Base-by-base conservation (phyloP, 345 rosid species). In the Sonneratia alba region DNA sequence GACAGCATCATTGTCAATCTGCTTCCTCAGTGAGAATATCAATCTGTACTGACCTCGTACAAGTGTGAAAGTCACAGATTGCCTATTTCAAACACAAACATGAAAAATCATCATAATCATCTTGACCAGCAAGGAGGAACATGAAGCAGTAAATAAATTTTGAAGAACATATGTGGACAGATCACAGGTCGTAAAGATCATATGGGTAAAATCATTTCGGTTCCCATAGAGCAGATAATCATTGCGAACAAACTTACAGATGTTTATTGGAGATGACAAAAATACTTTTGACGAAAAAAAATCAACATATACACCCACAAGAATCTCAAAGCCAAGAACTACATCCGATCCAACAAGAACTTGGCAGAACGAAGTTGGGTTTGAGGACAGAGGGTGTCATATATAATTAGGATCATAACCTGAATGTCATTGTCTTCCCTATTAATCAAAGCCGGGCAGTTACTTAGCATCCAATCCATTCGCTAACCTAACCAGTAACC, bases 1-100 rank as follows among this genome's bases (percentile, higher is more conserved):
- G 93, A 86, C 79, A 88, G 69, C 91, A 88, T 90, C 65, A 36
- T 69, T 74, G 56, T 38, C 42, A 48, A 49, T 51, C 63, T 57
- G 32, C 32, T n/a, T n/a, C 34, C 34, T 3, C 27, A 3, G 34
- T n/a, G 11, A 7, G 32, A 6, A 19, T 57, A n/a, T 57, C 7
- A 24, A 22, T 12, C 49, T 65, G 48, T 19, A 13, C 8, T n/a
- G 37, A 51, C 6, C 27, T 61, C 37, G 9, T 61, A 36, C 4
- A 34, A 12, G 11, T 57, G 16, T 3, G 32, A 37, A 62, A 45
- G n/a, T 36, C 34, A 21, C 9, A 42, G 36, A 57, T 24, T 57
- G 61, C 27, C 61, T n/a, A 56, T 56, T 14, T 21, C 61, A 56
- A 18, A 56, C 61, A 56, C n/a, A 56, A 18, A 56, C 22, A 56